Evolutionary conservation across 1,284 basidiomycete genomes (phyloP), one percentile per base, ranked within the genome.

Genomic region (Heterobasidion annosum): DNA sequence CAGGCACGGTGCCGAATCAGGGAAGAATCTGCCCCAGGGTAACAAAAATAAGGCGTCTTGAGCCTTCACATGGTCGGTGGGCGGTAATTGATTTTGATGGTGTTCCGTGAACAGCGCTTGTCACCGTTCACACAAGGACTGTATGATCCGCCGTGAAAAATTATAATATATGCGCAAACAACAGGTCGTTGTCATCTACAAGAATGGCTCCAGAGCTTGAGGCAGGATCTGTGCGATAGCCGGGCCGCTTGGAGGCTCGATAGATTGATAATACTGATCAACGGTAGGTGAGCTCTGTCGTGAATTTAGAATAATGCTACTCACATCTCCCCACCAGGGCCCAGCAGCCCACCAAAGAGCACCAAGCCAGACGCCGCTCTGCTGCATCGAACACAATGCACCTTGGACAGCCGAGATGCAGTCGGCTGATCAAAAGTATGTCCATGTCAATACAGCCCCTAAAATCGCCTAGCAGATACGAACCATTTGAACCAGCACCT

Each of bases 301-400:
- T 54, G 45, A 47, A 35, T 8, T 13, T 16, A 5, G 45, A 7
- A 35, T 1, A 40, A 16, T 33, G 54, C 51, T 44, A 76, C 78
- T 69, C 63, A 81, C 79, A 63, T 62, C 66, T 42, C 71, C 77
- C 81, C 81, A 83, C 80, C 80, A 83, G 37, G 78, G 79, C 12
- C 79, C 80, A 56, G 79, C 80, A 56, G 79, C 78, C 79, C 79
- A 82, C 75, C 75, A 81, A n/a, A 70, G 58, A 52, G 69, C 70
- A 59, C 77, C 81, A 52, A 83, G 66, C 81, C 81, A 83, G 10
- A 76, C 78, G 61, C 78, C 79, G 42, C 74, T 73, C 60, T 77
- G 68, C 63, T 83, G 82, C 76, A 84, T 75, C 45, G 73, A 62
- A 67, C 80, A 82, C 34, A 85, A 63, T 33, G 78, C 79, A 52